These are phyloP conservation scores for Hericium coralloides DNA, from an alignment of 768 basidiomycete genomes.

Conservation along the genomic window DNA sequence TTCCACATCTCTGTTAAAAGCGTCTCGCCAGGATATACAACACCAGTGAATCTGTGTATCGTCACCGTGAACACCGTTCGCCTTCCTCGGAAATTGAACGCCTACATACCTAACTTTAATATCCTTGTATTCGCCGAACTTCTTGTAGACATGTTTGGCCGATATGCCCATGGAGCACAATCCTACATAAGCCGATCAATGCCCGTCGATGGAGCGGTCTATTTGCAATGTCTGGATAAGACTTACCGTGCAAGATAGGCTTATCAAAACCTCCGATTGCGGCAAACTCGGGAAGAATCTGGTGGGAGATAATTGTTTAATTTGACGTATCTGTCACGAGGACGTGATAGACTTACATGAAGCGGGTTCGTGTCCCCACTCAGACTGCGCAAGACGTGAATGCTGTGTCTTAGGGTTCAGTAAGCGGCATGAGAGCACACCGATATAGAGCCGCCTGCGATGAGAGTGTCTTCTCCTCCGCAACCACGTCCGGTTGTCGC, in stretches of 20 bases:
- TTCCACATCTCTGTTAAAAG: constrained; percentile 98
- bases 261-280: constrained; percentile 91
- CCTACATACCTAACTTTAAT: constrained; percentile 83
- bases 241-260: constrained; percentile 69
- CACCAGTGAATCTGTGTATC: constrained; percentile 63
- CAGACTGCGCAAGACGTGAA: constrained; percentile 37
- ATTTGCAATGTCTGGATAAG: not conserved
- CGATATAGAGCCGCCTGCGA: constrained; percentile 90
- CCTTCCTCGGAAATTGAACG: not conserved
- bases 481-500: constrained; percentile 73
- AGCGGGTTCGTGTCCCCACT: constrained; percentile 91
- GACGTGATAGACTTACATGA: constrained; percentile 43
- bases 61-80: constrained; percentile 1
- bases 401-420: not conserved
- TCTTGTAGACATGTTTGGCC: constrained; percentile 85
- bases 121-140: constrained; percentile 78
- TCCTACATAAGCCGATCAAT: constrained; percentile 27
- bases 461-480: constrained; percentile 80
- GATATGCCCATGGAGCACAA: constrained; percentile 91
- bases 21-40: constrained; percentile 94
- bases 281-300: constrained; percentile 92
- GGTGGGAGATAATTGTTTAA: not conserved
- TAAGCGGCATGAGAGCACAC: constrained; percentile 28
- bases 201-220: not conserved
- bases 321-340: not conserved